Percentiles rank a stretch among this genome's conserved stretches.
These are phyloP conservation scores for Podaxis sp. DNA, from an alignment of 768 basidiomycete genomes.

Conservation along the genomic window DNA sequence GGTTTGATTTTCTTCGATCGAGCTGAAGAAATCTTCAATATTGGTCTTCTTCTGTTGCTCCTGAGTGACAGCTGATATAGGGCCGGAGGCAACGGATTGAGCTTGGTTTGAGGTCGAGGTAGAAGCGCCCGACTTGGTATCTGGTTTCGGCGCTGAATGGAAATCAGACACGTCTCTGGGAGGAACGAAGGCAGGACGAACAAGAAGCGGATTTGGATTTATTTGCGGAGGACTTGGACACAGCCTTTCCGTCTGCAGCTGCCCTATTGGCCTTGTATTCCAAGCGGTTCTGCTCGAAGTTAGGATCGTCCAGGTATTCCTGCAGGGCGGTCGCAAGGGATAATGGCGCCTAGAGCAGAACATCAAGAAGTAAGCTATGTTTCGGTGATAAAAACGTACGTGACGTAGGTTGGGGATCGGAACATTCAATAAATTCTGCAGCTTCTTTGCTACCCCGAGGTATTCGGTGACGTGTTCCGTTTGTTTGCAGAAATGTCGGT, in stretches of 20 bases:
- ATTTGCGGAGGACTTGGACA: background rate
- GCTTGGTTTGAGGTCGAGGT: background rate
- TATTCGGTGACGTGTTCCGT: slow-evolving; percentile 92
- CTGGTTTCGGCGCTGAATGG: background rate
- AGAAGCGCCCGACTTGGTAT: background rate
- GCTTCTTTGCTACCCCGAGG: slow-evolving; percentile 85
- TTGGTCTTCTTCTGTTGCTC: slow-evolving; percentile 40
- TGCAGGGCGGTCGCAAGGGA: slow-evolving; percentile 91
- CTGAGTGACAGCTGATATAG: slow-evolving; percentile 16
- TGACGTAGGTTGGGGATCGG: slow-evolving; percentile 93
- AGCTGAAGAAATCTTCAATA: slow-evolving; percentile 80
- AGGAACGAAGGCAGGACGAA: background rate
- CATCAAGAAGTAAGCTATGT: background rate
- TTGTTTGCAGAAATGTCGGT: slow-evolving; percentile 92
- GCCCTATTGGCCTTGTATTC: slow-evolving; percentile 87
- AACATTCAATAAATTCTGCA: slow-evolving; percentile 91
- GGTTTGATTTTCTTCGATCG: slow-evolving; percentile 80
- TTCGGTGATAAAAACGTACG: slow-evolving; percentile 34
- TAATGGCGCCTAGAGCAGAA: slow-evolving; percentile 76
- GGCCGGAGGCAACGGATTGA: slow-evolving; percentile 15
- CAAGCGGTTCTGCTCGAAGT: slow-evolving; percentile 91
- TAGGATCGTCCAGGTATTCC: slow-evolving; percentile 94
- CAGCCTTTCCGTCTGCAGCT: slow-evolving; percentile 39
- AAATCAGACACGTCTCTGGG: background rate
- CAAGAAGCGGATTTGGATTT: background rate